phyloP scores from a whole-genome alignment of 441 rosid genomes.

The Erodium texanum region DNA sequence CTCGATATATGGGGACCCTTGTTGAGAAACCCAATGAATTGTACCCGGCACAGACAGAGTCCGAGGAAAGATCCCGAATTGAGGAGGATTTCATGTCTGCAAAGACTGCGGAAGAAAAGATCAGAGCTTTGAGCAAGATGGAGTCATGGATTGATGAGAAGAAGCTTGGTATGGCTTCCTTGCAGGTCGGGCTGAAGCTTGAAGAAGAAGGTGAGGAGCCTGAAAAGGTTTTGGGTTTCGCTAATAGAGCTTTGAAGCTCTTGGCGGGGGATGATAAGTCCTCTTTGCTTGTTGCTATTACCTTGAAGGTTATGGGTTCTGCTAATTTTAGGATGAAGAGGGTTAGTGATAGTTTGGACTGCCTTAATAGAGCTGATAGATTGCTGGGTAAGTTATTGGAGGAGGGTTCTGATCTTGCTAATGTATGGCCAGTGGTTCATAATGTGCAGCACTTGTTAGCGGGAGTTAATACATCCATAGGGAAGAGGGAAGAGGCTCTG shows the following conservation, averaged over 20 bases:
- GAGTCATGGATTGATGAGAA: neutral
- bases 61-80: neutral
- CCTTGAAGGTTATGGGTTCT: constrained; percentile 58
- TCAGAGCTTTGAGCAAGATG: neutral
- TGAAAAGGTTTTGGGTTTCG: neutral
- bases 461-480: constrained; percentile 76
- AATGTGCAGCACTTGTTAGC: constrained; percentile 75
- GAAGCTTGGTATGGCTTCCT: neutral
- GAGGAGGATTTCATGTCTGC: neutral
- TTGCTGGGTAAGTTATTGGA: constrained; percentile 45
- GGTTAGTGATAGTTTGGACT: constrained; percentile 75
- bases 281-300: neutral
- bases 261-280: neutral
- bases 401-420: constrained; percentile 38
- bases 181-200: neutral
- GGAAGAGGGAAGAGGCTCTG: constrained; percentile 85
- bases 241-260: neutral
- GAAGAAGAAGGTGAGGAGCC: neutral
- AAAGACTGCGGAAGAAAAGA: neutral
- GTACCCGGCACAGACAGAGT: neutral
- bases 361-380: constrained; percentile 70
- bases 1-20: neutral
- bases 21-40: neutral
- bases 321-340: constrained; percentile 49
- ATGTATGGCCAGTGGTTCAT: constrained; percentile 57